These are phyloP conservation scores for Daedaleopsis nitida DNA, from an alignment of 768 basidiomycete species.

Conservation along the genomic window DNA sequence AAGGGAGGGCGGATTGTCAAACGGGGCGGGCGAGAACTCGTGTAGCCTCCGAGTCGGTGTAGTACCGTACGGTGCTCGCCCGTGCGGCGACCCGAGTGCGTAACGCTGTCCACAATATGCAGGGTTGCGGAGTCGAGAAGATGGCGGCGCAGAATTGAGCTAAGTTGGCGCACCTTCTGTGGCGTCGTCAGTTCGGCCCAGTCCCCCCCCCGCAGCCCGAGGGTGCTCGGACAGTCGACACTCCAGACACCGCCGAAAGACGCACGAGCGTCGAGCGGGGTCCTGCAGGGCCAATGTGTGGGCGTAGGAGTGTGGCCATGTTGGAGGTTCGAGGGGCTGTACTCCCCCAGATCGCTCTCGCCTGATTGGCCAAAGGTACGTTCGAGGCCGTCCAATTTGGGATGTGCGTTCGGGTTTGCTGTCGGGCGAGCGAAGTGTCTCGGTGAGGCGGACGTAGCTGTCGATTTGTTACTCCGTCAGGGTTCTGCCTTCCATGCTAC, in stretches of 20 bases:
- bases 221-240: background rate
- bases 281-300: background rate
- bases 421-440: background rate
- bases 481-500: background rate
- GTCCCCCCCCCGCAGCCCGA: background rate
- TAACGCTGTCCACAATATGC: background rate
- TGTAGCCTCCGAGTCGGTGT: conserved; percentile 6
- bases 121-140: background rate
- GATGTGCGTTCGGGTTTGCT: background rate
- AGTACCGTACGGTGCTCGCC: background rate
- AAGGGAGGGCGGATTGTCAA: conserved; percentile 55
- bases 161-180: background rate
- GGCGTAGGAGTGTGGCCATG: background rate
- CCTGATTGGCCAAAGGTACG: background rate
- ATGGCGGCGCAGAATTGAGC: background rate
- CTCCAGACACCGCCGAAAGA: background rate
- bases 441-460: background rate
- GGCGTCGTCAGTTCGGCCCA: background rate
- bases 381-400: background rate
- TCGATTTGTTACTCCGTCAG: background rate
- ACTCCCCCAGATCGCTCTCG: background rate
- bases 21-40: conserved; percentile 34
- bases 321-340: background rate
- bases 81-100: background rate
- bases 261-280: background rate